Conservation (phyloP, 768 basidiomycete species). For the Boletus rubroflammeus region DNA sequence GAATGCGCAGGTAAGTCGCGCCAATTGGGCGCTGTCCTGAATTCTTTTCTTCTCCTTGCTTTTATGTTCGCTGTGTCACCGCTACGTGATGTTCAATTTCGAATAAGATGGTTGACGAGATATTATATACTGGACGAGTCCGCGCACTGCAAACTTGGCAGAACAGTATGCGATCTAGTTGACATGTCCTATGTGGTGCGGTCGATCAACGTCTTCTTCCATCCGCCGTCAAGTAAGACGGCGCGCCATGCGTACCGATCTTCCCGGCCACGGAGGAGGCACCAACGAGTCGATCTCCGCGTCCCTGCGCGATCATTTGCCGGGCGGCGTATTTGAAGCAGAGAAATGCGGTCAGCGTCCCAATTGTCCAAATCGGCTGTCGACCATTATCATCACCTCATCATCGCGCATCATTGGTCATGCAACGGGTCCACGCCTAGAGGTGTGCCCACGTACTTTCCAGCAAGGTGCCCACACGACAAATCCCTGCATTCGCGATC, state of each 20-base stretch:
- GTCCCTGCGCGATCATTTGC: constrained; percentile 22
- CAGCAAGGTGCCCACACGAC: constrained; percentile 5
- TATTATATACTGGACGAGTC: too few species aligned
- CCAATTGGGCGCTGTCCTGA: too few species aligned
- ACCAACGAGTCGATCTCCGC: background rate
- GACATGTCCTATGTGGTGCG: background rate
- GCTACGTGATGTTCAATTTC: too few species aligned
- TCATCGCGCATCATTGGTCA: background rate
- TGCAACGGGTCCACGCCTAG: background rate
- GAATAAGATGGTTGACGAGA: too few species aligned
- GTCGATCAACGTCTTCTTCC: background rate
- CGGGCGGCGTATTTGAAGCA: constrained; percentile 22
- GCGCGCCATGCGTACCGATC: background rate
- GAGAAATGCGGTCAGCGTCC: constrained; percentile 31
- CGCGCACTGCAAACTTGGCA: constrained; percentile 10
- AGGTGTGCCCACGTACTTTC: constrained; percentile 1
- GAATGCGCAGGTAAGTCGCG: too few species aligned
- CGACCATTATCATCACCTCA: background rate
- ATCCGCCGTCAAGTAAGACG: background rate
- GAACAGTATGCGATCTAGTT: constrained; percentile 12
- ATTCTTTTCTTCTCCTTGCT: too few species aligned
- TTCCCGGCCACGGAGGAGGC: constrained; percentile 4
- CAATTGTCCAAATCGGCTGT: constrained; percentile 14
- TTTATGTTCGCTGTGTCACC: too few species aligned
- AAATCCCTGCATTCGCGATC: constrained; percentile 15